These are phyloP conservation scores for Dorcoceras hygrometricum DNA, from an alignment of 257 asterid species.

Conservation along the genomic window DNA sequence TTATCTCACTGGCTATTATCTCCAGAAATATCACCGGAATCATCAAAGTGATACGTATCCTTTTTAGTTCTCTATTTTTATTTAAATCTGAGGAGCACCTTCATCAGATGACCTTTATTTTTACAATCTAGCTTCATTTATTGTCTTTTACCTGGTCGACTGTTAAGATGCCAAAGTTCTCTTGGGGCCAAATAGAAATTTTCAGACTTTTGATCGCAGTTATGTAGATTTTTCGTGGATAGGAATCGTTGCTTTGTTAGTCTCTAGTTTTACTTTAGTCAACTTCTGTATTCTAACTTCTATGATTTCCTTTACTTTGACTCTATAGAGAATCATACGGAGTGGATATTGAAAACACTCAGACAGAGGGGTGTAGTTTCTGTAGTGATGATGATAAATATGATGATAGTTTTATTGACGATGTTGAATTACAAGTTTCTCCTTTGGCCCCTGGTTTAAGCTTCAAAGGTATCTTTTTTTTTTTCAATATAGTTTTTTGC, in stretches of 20 bases:
- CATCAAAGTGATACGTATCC: constrained; percentile 70
- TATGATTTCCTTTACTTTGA: constrained; percentile 42
- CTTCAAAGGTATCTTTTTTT: constrained; percentile 36
- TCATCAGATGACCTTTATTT: not conserved
- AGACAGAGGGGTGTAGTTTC: constrained; percentile 48
- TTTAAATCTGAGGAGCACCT: not conserved
- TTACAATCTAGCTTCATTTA: not conserved
- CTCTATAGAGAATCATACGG: constrained; percentile 69
- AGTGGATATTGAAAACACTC: constrained; percentile 72
- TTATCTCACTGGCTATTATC: constrained; percentile 71
- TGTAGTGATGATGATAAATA: constrained; percentile 60
- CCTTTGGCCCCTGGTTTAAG: constrained; percentile 44
- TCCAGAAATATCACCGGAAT: constrained; percentile 29
- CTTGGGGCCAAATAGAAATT: not conserved
- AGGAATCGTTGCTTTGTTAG: constrained; percentile 8
- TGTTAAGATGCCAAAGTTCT: not conserved
- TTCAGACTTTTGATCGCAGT: constrained; percentile 12
- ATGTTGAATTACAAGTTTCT: constrained; percentile 33
- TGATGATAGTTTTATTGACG: constrained; percentile 83
- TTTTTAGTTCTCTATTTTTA: constrained; percentile 19
- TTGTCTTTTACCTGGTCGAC: not conserved
- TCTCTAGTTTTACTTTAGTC: constrained; percentile 7
- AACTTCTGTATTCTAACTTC: not conserved
- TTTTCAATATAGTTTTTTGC: not conserved
- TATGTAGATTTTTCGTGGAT: constrained; percentile 3